These are phyloP conservation scores for Condylostoma magnum DNA, from an alignment of 169 alveolate species.

Conservation along the genomic window DNA sequence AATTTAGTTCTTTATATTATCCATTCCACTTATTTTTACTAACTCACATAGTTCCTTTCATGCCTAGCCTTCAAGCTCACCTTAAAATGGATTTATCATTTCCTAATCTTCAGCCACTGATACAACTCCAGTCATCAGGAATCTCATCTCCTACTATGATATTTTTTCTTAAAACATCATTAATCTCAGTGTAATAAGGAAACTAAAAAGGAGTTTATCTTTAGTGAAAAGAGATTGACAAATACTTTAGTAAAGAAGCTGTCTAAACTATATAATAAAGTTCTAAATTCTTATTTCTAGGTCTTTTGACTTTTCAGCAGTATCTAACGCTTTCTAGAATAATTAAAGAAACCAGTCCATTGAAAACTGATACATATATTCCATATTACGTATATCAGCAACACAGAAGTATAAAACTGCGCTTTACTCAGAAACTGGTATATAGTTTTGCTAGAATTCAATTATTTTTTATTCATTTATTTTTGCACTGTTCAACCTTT, in stretches of 20 bases:
- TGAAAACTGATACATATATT: conserved; percentile 79
- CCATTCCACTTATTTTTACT: conserved; percentile 10
- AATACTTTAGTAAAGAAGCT: conserved; percentile 64
- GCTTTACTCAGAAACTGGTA: conserved; percentile 73
- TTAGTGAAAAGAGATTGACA: conserved; percentile 75
- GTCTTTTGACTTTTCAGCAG: conserved; percentile 65
- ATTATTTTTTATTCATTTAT: conserved; percentile 66
- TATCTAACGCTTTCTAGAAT: conserved; percentile 61
- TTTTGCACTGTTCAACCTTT: conserved; percentile 70
- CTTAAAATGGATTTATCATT: conserved; percentile 35
- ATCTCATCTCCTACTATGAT: conserved; percentile 48
- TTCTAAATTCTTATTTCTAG: conserved; percentile 60
- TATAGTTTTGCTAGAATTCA: conserved; percentile 61
- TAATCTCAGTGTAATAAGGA: conserved; percentile 59
- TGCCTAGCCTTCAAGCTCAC: conserved; percentile 35
- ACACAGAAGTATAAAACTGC: conserved; percentile 74
- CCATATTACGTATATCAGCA: conserved; percentile 60
- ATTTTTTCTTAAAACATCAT: conserved; percentile 53
- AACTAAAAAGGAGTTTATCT: conserved; percentile 73
- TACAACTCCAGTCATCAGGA: conserved; percentile 54
- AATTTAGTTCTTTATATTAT: conserved; percentile 39
- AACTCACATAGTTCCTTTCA: conserved; percentile 48
- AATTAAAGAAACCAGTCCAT: conserved; percentile 70
- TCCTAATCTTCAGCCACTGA: conserved; percentile 47
- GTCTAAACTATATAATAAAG: conserved; percentile 61